Evolutionary conservation across 108 stramenopile genomes (phyloP).

Genomic region (Stephanodiscus triporus): DNA sequence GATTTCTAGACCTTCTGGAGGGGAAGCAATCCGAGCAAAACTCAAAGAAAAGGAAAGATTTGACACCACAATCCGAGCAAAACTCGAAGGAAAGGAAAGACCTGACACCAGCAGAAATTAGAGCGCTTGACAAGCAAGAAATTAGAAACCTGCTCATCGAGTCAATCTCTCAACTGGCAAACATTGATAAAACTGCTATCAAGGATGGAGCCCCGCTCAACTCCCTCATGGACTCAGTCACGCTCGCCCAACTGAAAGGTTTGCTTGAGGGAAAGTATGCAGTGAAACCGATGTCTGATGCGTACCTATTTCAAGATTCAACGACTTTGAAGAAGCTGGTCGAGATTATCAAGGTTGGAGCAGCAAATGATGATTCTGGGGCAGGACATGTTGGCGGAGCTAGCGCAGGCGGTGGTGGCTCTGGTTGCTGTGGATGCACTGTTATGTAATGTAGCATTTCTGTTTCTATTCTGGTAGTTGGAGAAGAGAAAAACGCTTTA

Average conservation of each 20-base stretch:
- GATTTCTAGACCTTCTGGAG: no score
- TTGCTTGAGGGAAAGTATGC: conserved; percentile 69
- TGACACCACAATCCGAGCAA: no score
- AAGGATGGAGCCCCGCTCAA: conserved; percentile 62
- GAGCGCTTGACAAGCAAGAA: conserved; percentile 58
- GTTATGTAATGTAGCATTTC: conserved; percentile 12
- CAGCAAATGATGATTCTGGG: conserved; percentile 63
- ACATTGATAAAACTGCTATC: conserved; percentile 59
- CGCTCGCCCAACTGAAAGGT: conserved; percentile 86
- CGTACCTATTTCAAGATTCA: conserved; percentile 84
- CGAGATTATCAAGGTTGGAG: conserved; percentile 80
- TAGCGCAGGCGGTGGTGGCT: conserved; percentile 10
- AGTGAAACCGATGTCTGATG: conserved; percentile 76
- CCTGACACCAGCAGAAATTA: conserved; percentile 34
- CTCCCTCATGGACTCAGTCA: conserved; percentile 82
- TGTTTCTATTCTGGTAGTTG: background rate
- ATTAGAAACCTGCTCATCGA: conserved; percentile 59
- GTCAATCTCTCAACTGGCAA: conserved; percentile 62
- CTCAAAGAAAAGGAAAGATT: background rate
- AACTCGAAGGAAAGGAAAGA: background rate
- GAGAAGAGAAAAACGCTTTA: no score
- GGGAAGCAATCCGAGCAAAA: conserved; percentile 12
- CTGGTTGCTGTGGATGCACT: conserved; percentile 30
- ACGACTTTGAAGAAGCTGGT: conserved; percentile 77
- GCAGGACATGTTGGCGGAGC: conserved; percentile 21